Conservation (phyloP, 1,284 basidiomycete genomes). For the Ustilago cynodontis region DNA sequence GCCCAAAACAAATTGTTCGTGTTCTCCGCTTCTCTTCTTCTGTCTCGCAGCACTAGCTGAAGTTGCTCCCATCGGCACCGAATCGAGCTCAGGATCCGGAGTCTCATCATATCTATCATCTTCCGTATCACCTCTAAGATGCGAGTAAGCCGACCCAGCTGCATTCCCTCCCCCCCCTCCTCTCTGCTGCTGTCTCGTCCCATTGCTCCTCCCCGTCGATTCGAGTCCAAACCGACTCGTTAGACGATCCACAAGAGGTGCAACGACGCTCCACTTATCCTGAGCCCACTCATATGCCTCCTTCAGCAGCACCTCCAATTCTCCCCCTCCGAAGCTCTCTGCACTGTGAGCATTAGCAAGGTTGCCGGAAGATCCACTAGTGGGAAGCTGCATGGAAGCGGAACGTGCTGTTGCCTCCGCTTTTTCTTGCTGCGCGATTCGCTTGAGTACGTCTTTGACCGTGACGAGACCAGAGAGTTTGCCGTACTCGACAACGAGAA, state of each 20-base stretch:
- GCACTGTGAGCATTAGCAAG: not conserved
- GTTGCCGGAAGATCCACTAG: not conserved
- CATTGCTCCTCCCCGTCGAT: not conserved
- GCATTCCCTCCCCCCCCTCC: constrained; percentile 3
- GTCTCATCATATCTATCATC: constrained; percentile 6
- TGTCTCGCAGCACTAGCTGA: constrained; percentile 8
- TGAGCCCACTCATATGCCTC: constrained; percentile 46
- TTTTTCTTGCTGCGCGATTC: constrained; percentile 60
- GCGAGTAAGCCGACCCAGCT: constrained; percentile 16
- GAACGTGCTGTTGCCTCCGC: constrained; percentile 39
- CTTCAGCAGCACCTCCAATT: constrained; percentile 54
- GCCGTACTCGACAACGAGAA: constrained; percentile 86
- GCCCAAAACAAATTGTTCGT: constrained; percentile 51
- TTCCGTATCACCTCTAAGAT: constrained; percentile 16
- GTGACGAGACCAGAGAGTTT: constrained; percentile 87
- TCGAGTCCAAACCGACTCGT: not conserved
- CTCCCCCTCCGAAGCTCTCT: constrained; percentile 45
- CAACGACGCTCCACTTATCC: constrained; percentile 18
- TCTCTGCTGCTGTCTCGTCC: not conserved
- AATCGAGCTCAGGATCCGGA: constrained; percentile 1
- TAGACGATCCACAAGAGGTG: constrained; percentile 16
- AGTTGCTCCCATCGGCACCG: not conserved
- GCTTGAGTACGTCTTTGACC: constrained; percentile 88
- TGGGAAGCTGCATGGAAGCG: constrained; percentile 16
- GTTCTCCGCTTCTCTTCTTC: constrained; percentile 16